phyloP scores from a whole-genome alignment of 2,329 filamentous ascomycete species.

The Trichoderma semiorbis region DNA sequence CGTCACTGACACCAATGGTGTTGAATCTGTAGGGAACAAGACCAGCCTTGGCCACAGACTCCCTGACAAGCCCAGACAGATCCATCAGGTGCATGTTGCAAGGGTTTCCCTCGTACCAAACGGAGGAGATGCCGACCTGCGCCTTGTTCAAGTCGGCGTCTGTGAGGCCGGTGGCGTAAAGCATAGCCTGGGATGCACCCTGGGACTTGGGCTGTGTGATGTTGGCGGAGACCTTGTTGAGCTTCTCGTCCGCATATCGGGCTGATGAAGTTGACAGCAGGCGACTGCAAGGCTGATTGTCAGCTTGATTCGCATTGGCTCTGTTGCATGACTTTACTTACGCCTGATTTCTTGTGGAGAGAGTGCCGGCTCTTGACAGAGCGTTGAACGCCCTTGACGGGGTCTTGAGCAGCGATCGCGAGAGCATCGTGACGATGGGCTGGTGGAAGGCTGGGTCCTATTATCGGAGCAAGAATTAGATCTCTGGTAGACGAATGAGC shows the following conservation, averaged over 20 bases:
- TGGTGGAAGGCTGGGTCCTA: neutral
- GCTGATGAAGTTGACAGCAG: constrained; percentile 49
- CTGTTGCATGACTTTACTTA: constrained; percentile 1
- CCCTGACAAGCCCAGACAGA: constrained; percentile 70
- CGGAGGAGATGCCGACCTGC: constrained; percentile 94
- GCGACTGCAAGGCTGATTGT: constrained; percentile 37
- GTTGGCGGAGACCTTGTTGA: constrained; percentile 79
- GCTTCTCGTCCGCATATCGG: constrained; percentile 49
- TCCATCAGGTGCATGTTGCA: constrained; percentile 99
- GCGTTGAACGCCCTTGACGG: constrained; percentile 15
- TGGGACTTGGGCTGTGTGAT: constrained; percentile 98
- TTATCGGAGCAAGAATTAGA: constrained; percentile 10
- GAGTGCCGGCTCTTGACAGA: constrained; percentile 20
- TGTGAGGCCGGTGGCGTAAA: constrained; percentile 87
- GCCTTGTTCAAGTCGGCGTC: constrained; percentile 92
- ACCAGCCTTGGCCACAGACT: constrained; percentile 64
- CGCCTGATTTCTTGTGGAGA: constrained; percentile 20
- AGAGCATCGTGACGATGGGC: constrained; percentile 22
- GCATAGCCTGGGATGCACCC: constrained; percentile 97
- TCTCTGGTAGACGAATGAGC: neutral
- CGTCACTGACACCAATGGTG: constrained; percentile 96
- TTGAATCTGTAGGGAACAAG: constrained; percentile 97
- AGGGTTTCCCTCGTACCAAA: constrained; percentile 97
- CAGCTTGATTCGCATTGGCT: neutral
- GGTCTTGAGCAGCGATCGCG: constrained; percentile 21